A percentile compares a stretch with the other conserved stretches of the same genome.
phyloP scores from a whole-genome alignment of 768 basidiomycete species.

The Rhodotorula paludigena region DNA sequence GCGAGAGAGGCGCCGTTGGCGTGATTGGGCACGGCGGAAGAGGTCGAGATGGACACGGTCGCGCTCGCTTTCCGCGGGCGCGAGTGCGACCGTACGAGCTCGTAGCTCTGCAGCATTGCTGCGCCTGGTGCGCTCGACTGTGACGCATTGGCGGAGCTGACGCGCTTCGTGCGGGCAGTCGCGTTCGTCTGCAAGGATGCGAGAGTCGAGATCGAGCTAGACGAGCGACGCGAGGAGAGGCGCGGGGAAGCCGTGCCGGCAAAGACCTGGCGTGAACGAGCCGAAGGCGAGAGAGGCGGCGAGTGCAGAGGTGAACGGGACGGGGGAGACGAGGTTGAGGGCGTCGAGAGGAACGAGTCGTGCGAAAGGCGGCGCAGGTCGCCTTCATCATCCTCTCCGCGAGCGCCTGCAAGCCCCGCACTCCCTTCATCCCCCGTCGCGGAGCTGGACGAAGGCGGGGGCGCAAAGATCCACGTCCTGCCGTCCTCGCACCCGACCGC shows the following conservation, averaged over 20 bases:
- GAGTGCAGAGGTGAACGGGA: conserved; percentile 4
- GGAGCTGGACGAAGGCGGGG: too few relatives aligned
- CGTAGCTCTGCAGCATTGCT: background rate
- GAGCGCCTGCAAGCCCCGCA: too few relatives aligned
- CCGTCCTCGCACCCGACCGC: conserved; percentile 37
- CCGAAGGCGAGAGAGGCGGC: background rate
- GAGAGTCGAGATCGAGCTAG: conserved; percentile 3
- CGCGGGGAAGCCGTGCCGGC: background rate
- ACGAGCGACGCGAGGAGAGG: background rate
- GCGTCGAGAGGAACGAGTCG: background rate
- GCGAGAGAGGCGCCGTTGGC: background rate
- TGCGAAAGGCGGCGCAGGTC: background rate
- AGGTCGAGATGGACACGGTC: conserved; percentile 36
- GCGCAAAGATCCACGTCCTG: conserved; percentile 29
- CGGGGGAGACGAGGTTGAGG: background rate
- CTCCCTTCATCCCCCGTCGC: too few relatives aligned
- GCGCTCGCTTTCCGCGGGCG: conserved; percentile 38
- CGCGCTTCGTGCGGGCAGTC: background rate
- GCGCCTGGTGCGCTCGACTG: background rate
- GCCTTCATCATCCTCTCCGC: background rate
- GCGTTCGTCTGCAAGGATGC: background rate
- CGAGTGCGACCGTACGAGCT: conserved; percentile 7
- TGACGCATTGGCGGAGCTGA: background rate
- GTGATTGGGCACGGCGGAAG: conserved; percentile 10
- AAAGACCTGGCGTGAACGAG: background rate